phyloP scores from a whole-genome alignment of 1,139 yeast genomes.

The Taphrina wiesneri region DNA sequence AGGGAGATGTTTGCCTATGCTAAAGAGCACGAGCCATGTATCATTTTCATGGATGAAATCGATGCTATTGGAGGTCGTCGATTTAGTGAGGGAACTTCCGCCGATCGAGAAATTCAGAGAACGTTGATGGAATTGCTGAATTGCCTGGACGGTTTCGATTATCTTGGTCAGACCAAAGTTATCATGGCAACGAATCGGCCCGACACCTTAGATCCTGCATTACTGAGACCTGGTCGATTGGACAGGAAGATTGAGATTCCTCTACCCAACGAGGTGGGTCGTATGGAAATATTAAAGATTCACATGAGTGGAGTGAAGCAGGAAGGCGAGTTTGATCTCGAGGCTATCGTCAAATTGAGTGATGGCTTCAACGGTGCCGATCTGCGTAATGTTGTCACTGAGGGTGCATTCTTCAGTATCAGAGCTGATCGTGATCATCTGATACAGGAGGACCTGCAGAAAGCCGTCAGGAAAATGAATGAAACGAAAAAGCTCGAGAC shows the following conservation, averaged over 20 bases:
- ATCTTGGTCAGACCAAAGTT: constrained; percentile 93
- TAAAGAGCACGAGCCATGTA: constrained; percentile 97
- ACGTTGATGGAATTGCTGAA: constrained; percentile 96
- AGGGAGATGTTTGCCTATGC: constrained; percentile 99
- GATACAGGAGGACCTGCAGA: constrained; percentile 89
- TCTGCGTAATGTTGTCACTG: constrained; percentile 95
- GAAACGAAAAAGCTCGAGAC: constrained; percentile 98
- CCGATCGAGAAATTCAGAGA: constrained; percentile 98
- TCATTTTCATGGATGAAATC: constrained; percentile 97
- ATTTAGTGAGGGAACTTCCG: constrained; percentile 97
- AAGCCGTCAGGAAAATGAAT: constrained; percentile 96
- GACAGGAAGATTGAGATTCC: constrained; percentile 97
- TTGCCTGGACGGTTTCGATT: constrained; percentile 99
- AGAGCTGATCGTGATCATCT: constrained; percentile 96
- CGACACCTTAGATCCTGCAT: constrained; percentile 97
- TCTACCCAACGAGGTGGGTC: constrained; percentile 94
- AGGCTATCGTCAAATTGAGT: constrained; percentile 95
- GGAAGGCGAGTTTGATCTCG: constrained; percentile 95
- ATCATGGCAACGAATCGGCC: constrained; percentile 99
- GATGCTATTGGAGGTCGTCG: constrained; percentile 99
- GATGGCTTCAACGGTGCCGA: constrained; percentile 99
- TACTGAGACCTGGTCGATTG: constrained; percentile 95
- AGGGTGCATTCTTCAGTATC: constrained; percentile 97
- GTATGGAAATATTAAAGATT: constrained; percentile 91
- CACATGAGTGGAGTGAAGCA: constrained; percentile 84